A percentile compares a stretch with the other conserved stretches of the same genome.
Conservation (phyloP, 1,284 basidiomycete genomes). For the Papiliotrema nemorosa region DNA sequence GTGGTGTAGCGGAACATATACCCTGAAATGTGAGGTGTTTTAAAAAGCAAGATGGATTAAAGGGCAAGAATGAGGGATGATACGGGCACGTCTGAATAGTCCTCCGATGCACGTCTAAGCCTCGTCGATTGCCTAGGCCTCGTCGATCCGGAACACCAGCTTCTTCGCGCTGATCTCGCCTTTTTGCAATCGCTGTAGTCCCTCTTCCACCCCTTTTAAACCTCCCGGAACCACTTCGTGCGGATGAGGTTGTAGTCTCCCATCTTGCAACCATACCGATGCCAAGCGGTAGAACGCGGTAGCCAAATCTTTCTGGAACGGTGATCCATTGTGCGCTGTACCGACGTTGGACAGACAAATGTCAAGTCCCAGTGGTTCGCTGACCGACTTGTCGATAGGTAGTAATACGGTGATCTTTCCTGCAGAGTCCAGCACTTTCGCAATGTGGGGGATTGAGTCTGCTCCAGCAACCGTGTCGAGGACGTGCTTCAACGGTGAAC, state of each 20-base stretch:
- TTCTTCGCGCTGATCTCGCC: neutral
- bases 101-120: too few species aligned
- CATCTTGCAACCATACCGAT: neutral
- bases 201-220: neutral
- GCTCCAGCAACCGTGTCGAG: neutral
- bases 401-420: neutral
- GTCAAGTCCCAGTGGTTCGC: neutral
- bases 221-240: neutral
- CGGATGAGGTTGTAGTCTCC: neutral
- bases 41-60: too few species aligned
- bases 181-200: neutral
- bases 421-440: neutral
- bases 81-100: too few species aligned
- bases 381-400: neutral
- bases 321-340: neutral
- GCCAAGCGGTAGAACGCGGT: neutral
- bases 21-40: too few species aligned
- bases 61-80: too few species aligned
- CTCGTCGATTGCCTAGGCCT: too few species aligned
- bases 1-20: too few species aligned
- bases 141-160: neutral
- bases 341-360: neutral
- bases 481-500: conserved; percentile 4
- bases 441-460: neutral
- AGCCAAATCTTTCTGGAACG: neutral